Evolutionary conservation across 257 asterid species (phyloP).

Genomic region (Przewalskia tangutica): DNA sequence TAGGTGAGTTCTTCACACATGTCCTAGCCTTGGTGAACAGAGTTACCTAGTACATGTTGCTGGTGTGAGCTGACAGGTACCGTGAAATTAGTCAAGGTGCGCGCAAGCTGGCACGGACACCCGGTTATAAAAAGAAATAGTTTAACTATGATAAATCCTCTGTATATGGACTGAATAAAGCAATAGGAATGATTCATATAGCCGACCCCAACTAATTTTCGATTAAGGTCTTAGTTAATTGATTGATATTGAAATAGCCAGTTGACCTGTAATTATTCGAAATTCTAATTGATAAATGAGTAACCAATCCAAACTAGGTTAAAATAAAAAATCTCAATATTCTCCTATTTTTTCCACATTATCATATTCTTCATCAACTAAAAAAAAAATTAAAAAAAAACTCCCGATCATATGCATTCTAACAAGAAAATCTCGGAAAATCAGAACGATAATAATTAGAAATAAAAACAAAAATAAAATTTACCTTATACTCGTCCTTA

Average conservation of each 20-base stretch:
- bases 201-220: not conserved
- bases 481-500: slow-evolving; percentile 50
- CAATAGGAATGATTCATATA: not conserved
- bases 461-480: not conserved
- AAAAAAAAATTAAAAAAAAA: not conserved
- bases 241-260: not conserved
- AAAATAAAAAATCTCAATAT: not conserved
- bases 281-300: not conserved
- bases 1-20: no score
- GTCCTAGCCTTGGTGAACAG: no score
- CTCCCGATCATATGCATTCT: not conserved
- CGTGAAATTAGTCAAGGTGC: no score
- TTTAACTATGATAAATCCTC: no score
- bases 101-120: no score
- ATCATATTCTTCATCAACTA: not conserved
- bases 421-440: not conserved
- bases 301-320: not conserved
- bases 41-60: no score
- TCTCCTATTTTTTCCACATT: not conserved
- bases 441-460: not conserved
- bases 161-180: not conserved
- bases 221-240: not conserved
- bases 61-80: no score
- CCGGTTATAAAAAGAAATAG: no score
- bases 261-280: not conserved